A percentile compares a stretch with the other conserved stretches of the same genome.
Conservation (phyloP, 768 basidiomycete genomes). For the Pleurotus sapidus region DNA sequence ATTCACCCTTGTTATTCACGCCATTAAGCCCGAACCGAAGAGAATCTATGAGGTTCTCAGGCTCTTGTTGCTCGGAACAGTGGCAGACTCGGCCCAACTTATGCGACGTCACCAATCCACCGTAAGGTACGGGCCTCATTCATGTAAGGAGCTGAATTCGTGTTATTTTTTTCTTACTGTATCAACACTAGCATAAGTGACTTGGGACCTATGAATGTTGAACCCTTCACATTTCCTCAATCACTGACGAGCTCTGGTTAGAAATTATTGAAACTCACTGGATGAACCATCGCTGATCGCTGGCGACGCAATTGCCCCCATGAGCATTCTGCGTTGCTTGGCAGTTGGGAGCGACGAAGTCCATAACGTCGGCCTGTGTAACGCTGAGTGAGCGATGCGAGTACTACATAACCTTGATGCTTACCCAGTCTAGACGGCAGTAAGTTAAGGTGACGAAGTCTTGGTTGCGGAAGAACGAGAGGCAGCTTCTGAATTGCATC, state of each 20-base stretch:
- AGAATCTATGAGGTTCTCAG: too few relatives aligned
- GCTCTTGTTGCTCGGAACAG: too few relatives aligned
- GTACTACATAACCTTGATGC: constrained; percentile 4
- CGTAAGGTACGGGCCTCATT: too few relatives aligned
- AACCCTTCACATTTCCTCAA: constrained; percentile 11
- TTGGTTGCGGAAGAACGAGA: constrained; percentile 49
- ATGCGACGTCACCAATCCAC: too few relatives aligned
- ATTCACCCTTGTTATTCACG: too few relatives aligned
- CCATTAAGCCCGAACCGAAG: too few relatives aligned
- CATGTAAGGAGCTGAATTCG: too few relatives aligned
- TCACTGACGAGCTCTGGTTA: background rate
- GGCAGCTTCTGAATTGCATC: constrained; percentile 40
- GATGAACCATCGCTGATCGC: constrained; percentile 45
- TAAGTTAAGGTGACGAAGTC: constrained; percentile 34
- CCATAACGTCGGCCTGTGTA: constrained; percentile 32
- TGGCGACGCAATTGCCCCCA: constrained; percentile 46
- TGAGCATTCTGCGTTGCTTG: constrained; percentile 47
- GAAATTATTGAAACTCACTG: constrained; percentile 27
- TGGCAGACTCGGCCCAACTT: too few relatives aligned
- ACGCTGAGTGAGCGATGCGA: too few relatives aligned
- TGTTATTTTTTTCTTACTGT: too few relatives aligned
- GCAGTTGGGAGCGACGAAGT: constrained; percentile 43
- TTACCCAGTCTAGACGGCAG: constrained; percentile 46
- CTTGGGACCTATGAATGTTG: constrained; percentile 11
- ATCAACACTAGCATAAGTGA: background rate